Evolutionary conservation across 495 filamentous ascomycete genomes (phyloP), one percentile per base, ranked within the genome.

Genomic region (Tuber umbilicatum): DNA sequence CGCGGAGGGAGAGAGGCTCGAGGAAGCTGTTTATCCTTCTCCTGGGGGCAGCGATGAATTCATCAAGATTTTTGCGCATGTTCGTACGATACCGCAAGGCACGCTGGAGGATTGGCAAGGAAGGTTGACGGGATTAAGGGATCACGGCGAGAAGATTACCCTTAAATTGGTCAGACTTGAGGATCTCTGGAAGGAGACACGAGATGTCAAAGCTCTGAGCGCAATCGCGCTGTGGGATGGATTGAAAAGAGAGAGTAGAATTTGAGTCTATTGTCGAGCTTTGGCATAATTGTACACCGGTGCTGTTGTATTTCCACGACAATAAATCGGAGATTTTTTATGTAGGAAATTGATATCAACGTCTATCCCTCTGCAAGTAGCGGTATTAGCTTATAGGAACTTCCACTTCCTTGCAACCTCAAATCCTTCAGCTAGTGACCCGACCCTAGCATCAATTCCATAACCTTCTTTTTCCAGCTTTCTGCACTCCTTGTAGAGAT

Each of bases 21-120:
- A 79, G 71, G 79, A 75, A 45, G 76, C 80, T 45, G 79, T 94
- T 78, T 97, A 91, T 82, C 91, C 92, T 0, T 92, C 89, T 55
- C 86, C 92, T 3, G 94, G 93, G 0, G 93, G 89, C 0, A 93
- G 92, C 78, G 94, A 97, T 83, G 94, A 97, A 83, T 92, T 90
- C 79, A 90, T 97, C 47, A 90, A 89, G 9, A 84, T 97, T 43
- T 94, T 93, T 80, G 83, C 93, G 74, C 89, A 90, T 83, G 88
- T 93, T 84, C 89, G 91, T 78, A 82, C 88, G 41, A 87, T 97
- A 73, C 86, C 88, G 21, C 85, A 89, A 70, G 84, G 83, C 37
- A 86, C 89, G 78, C 86, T 97, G 77, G 85, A 89, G 73, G 87
- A 89, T 50, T 89, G 91, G 88, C 87, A 88, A 73, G 93, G 93